These are phyloP conservation scores for Plantago elongata DNA, from an alignment of 257 asterid genomes.

Conservation along the genomic window DNA sequence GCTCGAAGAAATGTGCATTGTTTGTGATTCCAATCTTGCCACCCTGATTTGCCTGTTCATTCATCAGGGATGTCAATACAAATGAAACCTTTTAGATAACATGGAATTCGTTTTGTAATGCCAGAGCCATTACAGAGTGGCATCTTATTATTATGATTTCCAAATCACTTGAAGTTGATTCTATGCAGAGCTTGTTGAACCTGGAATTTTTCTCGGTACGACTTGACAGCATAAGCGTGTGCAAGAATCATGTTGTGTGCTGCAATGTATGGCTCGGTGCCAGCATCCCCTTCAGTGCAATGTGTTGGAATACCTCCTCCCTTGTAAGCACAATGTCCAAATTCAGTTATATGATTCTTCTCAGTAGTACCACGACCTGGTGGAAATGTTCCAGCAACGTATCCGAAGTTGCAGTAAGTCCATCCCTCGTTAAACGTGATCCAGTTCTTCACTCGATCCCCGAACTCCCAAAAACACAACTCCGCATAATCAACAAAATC, in stretches of 20 bases:
- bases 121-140: too few species aligned
- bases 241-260: constrained; percentile 32
- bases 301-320: neutral
- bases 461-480: constrained; percentile 41
- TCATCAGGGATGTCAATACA: too few species aligned
- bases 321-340: neutral
- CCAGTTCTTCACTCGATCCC: constrained; percentile 43
- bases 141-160: too few species aligned
- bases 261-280: constrained; percentile 32
- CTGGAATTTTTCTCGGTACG: neutral
- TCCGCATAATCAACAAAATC: constrained; percentile 39
- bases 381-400: constrained; percentile 17
- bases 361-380: constrained; percentile 24
- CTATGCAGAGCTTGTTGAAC: constrained; percentile 4
- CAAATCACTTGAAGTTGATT: neutral
- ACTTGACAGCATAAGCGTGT: constrained; percentile 23
- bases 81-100: too few species aligned
- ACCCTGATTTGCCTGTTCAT: constrained; percentile 21
- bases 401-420: constrained; percentile 24
- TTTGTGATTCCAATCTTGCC: constrained; percentile 34
- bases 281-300: constrained; percentile 18
- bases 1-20: constrained; percentile 24
- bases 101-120: too few species aligned
- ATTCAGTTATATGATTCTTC: neutral
- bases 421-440: constrained; percentile 37